Conservation (phyloP, 768 basidiomycete species). For the Suillus tomentosus region DNA sequence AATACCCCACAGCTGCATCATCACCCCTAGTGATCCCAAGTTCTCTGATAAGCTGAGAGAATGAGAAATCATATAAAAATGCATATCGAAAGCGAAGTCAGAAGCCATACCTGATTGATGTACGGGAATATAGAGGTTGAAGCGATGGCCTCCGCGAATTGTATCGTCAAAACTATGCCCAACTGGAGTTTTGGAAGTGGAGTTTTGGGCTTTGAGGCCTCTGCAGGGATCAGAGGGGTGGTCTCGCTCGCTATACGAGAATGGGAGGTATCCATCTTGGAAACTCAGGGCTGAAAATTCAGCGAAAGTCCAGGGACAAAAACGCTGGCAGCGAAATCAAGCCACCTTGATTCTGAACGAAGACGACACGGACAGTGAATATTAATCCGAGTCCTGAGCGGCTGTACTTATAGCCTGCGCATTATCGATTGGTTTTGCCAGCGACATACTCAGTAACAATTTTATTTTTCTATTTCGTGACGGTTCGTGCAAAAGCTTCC, state of each 20-base stretch:
- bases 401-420: too few species aligned
- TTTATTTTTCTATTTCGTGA: too few species aligned
- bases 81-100: not conserved
- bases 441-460: too few species aligned
- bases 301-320: not conserved
- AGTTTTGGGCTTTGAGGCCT: slow-evolving; percentile 28
- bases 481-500: too few species aligned
- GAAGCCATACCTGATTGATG: slow-evolving; percentile 44
- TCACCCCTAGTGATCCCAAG: slow-evolving; percentile 65
- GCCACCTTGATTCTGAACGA: too few species aligned
- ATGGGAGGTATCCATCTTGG: not conserved
- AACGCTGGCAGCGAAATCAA: too few species aligned
- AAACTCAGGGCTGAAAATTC: not conserved
- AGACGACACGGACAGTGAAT: too few species aligned
- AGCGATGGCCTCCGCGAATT: slow-evolving; percentile 49
- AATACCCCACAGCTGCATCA: slow-evolving; percentile 65
- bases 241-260: not conserved
- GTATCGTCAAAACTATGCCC: slow-evolving; percentile 41
- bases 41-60: slow-evolving; percentile 56
- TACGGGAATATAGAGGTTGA: slow-evolving; percentile 51
- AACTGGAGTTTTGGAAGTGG: slow-evolving; percentile 50
- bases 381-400: too few species aligned
- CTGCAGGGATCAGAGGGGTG: not conserved
- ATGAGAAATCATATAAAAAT: not conserved
- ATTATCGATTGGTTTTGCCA: too few species aligned